Conservation (phyloP, 1,139 yeast genomes). For the Debaryomycetaceae sp. region DNA sequence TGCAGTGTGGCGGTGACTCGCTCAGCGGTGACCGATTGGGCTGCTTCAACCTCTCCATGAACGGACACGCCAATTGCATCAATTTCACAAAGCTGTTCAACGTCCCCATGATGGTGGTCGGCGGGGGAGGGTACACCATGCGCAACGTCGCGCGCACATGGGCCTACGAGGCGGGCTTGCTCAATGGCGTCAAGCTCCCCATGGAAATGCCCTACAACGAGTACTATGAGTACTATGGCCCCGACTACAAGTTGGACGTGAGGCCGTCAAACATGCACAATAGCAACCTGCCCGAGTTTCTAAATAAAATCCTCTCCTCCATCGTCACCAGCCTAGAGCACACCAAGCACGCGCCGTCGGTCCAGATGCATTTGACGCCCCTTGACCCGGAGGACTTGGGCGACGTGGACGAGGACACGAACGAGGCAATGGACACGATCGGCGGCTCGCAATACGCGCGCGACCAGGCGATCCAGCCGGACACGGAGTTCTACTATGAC, state of each 20-base stretch:
- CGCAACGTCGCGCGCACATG: conserved; percentile 93
- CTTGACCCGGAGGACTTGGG: conserved; percentile 75
- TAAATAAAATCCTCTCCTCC: conserved; percentile 73
- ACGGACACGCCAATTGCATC: conserved; percentile 94
- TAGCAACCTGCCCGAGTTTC: conserved; percentile 87
- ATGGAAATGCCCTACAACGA: conserved; percentile 89
- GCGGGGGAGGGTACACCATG: conserved; percentile 98
- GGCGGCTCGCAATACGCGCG: conserved; percentile 86
- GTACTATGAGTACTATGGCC: conserved; percentile 94
- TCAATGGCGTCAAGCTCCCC: conserved; percentile 70
- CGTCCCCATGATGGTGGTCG: conserved; percentile 82
- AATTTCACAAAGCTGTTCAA: conserved; percentile 80
- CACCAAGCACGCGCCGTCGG: conserved; percentile 92
- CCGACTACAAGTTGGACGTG: conserved; percentile 87
- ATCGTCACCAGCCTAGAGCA: conserved; percentile 72
- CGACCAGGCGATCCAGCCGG: conserved; percentile 60
- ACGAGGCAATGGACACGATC: conserved; percentile 69
- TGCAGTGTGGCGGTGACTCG: conserved; percentile 92
- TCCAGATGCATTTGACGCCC: conserved; percentile 86
- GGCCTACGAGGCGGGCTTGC: conserved; percentile 88
- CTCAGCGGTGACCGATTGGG: conserved; percentile 86
- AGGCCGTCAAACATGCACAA: conserved; percentile 95
- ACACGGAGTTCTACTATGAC: conserved; percentile 57
- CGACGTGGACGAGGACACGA: conserved; percentile 70
- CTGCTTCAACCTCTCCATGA: conserved; percentile 83